These are phyloP conservation scores for Knoxdaviesia proteae DNA, from an alignment of 2,329 filamentous ascomycete genomes.

Conservation along the genomic window DNA sequence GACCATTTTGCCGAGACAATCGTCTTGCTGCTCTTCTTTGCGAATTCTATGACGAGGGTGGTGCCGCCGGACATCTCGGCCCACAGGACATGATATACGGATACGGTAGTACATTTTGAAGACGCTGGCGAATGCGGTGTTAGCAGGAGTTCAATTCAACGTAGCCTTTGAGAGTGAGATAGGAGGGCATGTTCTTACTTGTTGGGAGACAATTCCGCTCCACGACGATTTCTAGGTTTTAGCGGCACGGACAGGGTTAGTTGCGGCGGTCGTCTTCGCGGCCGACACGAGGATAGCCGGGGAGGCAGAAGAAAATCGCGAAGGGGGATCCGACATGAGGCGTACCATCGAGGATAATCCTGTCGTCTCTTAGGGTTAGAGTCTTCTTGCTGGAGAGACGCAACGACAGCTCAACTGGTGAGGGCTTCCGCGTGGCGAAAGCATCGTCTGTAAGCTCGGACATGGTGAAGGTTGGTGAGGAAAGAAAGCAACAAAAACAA, in stretches of 20 bases:
- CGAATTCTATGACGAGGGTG: slow-evolving; percentile 53
- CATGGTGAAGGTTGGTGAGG: neutral
- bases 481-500: neutral
- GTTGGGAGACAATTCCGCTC: too few species aligned
- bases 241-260: too few species aligned
- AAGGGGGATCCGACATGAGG: too few species aligned
- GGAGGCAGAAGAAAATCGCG: too few species aligned
- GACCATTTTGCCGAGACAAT: slow-evolving; percentile 40
- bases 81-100: slow-evolving; percentile 72
- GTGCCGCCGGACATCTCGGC: slow-evolving; percentile 40
- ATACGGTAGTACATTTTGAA: slow-evolving; percentile 17
- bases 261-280: too few species aligned
- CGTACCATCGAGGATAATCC: slow-evolving; percentile 8
- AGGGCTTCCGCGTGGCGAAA: neutral
- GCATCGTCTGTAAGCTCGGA: neutral
- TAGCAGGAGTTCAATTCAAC: too few species aligned
- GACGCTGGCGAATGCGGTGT: too few species aligned
- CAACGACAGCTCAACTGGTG: slow-evolving; percentile 1
- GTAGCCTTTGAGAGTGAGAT: too few species aligned
- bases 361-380: slow-evolving; percentile 5
- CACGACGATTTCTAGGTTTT: too few species aligned
- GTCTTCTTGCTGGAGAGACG: slow-evolving; percentile 6
- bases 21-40: slow-evolving; percentile 32
- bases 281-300: too few species aligned
- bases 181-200: too few species aligned